Percentiles rank a stretch among this genome's conserved stretches.
Evolutionary conservation across 2,329 filamentous ascomycete species (phyloP).

Genomic region (Exophiala mesophila): DNA sequence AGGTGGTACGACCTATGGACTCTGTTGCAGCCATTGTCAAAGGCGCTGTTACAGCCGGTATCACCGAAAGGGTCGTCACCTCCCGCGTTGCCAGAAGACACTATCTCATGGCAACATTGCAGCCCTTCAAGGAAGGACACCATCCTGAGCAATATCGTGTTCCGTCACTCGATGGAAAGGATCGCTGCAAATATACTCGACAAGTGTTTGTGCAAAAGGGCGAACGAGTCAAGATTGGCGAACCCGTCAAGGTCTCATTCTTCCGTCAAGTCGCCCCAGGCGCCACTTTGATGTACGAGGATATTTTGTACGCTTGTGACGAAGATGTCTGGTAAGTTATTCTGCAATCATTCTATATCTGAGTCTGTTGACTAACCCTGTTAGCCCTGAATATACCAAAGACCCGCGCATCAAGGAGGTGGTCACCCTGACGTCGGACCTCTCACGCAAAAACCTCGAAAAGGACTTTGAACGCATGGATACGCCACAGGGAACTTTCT

Average conservation of each 20-base stretch:
- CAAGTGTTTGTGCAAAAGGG: slow-evolving; percentile 99
- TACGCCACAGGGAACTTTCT: slow-evolving; percentile 93
- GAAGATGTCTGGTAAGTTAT: slow-evolving; percentile 68
- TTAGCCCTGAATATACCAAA: slow-evolving; percentile 88
- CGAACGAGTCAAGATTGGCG: slow-evolving; percentile 97
- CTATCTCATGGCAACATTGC: slow-evolving; percentile 97
- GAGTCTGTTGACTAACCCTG: slow-evolving; percentile 9
- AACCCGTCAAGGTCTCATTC: slow-evolving; percentile 97
- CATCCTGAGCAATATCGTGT: slow-evolving; percentile 98
- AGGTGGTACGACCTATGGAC: slow-evolving; percentile 98
- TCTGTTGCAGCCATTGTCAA: slow-evolving; percentile 98
- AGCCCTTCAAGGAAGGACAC: slow-evolving; percentile 98
- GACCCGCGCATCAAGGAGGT: slow-evolving; percentile 99
- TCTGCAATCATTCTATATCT: background rate
- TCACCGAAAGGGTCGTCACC: slow-evolving; percentile 93
- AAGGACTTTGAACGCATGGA: slow-evolving; percentile 99
- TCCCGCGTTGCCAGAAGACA: slow-evolving; percentile 95
- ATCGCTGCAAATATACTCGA: slow-evolving; percentile 95
- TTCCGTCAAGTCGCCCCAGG: slow-evolving; percentile 97
- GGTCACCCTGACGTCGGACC: slow-evolving; percentile 91
- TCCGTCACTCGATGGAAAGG: slow-evolving; percentile 91
- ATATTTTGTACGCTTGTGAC: slow-evolving; percentile 94
- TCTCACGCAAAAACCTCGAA: slow-evolving; percentile 96
- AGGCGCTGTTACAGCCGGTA: slow-evolving; percentile 94
- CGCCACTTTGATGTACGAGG: slow-evolving; percentile 98